phyloP scores from a whole-genome alignment of 208 protist genomes.

The Trypanosoma vivax region DNA sequence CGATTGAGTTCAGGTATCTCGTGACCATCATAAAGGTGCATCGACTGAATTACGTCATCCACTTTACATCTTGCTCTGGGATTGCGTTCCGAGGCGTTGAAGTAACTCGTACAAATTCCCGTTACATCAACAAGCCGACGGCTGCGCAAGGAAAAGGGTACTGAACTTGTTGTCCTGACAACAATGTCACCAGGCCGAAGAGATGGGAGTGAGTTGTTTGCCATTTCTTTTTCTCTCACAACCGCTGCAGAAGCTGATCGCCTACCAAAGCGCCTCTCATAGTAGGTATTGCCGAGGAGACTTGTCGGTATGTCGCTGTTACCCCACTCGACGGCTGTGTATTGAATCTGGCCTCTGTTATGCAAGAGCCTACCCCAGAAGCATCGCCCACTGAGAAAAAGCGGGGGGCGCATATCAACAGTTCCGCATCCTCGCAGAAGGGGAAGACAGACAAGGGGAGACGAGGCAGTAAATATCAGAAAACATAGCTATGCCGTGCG shows the following conservation, averaged over 20 bases:
- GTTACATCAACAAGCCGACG: conserved; percentile 66
- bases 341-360: conserved; percentile 2
- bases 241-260: background rate
- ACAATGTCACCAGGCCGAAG: conserved; percentile 9
- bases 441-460: background rate
- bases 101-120: conserved; percentile 59
- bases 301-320: conserved; percentile 20
- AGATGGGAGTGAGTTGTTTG: conserved; percentile 1
- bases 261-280: conserved; percentile 43
- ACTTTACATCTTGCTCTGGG: conserved; percentile 23
- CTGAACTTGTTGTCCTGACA: conserved; percentile 33
- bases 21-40: conserved; percentile 78
- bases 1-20: conserved; percentile 68
- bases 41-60: conserved; percentile 55
- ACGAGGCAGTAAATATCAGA: too few species aligned
- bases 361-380: conserved; percentile 9
- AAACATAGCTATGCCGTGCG: too few species aligned
- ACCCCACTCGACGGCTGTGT: background rate
- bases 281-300: conserved; percentile 69
- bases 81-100: conserved; percentile 38
- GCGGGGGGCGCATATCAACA: background rate
- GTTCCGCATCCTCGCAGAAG: background rate
- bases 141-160: conserved; percentile 28
- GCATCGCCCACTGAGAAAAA: conserved; percentile 14
- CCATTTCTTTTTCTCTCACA: background rate